Percentiles rank a stretch among this genome's conserved stretches.
These are phyloP conservation scores for Erodium texanum DNA, from an alignment of 441 rosid genomes.

Conservation along the genomic window DNA sequence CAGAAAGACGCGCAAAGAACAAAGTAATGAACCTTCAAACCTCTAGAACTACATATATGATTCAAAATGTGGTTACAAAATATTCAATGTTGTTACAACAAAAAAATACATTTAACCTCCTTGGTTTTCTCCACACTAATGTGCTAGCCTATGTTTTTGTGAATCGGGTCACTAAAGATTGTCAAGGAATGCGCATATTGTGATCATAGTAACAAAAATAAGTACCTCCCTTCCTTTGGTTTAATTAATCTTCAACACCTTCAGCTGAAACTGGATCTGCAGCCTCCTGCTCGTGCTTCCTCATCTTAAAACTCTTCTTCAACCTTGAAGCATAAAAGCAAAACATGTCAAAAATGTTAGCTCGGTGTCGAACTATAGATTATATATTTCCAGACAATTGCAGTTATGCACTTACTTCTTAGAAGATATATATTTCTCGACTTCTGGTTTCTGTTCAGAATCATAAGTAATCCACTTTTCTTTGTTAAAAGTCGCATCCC, in stretches of 20 bases:
- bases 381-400: neutral
- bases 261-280: neutral
- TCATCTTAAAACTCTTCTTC: neutral
- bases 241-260: neutral
- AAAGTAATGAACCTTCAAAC: no score
- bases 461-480: constrained; percentile 66
- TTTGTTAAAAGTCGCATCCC: constrained; percentile 22
- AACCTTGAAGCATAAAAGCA: neutral
- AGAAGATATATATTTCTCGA: constrained; percentile 55
- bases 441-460: constrained; percentile 44
- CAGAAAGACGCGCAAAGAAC: no score
- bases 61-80: no score
- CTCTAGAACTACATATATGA: no score
- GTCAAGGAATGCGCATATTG: no score
- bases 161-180: no score
- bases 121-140: no score
- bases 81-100: no score
- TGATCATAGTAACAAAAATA: neutral
- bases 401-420: neutral
- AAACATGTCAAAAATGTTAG: neutral
- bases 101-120: no score
- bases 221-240: neutral
- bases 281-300: neutral
- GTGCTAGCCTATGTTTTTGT: no score
- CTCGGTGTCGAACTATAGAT: neutral